These are phyloP conservation scores for Ceratocystis harringtonii DNA, from an alignment of 2,329 filamentous ascomycete genomes.

Conservation along the genomic window DNA sequence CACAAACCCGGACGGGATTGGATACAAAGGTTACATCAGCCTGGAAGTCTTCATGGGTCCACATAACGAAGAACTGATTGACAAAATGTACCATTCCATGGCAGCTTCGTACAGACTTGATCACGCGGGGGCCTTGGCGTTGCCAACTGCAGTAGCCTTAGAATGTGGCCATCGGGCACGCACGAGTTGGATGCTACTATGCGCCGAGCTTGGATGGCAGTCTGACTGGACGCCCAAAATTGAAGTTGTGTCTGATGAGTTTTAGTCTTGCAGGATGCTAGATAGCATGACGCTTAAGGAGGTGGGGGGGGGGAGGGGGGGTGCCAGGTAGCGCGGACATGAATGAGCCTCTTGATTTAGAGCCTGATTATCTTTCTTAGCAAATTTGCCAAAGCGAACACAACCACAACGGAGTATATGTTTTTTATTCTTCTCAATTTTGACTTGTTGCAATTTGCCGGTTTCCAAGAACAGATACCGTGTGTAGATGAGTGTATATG, in stretches of 20 bases:
- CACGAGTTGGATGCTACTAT: conserved; percentile 18
- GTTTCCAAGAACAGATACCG: background rate
- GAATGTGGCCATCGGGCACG: conserved; percentile 16
- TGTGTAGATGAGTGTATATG: background rate
- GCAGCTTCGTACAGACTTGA: background rate
- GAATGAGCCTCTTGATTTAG: no score
- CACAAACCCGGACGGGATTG: conserved; percentile 8
- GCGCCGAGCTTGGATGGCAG: conserved; percentile 17
- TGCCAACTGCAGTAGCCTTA: conserved; percentile 11
- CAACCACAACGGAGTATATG: no score
- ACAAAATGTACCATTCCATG: conserved; percentile 1
- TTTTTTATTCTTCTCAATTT: no score
- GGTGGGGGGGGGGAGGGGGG: no score
- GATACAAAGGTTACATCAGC: conserved; percentile 19
- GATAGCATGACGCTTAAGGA: background rate
- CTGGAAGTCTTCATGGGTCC: conserved; percentile 19
- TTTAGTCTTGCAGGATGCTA: background rate
- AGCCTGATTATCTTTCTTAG: no score
- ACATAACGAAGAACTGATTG: background rate
- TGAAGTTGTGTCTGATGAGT: background rate
- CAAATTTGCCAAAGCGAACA: no score
- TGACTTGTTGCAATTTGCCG: no score
- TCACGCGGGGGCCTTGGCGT: conserved; percentile 5
- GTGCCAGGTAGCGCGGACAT: no score
- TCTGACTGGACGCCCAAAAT: background rate